Conservation (phyloP, 352 stramenopile genomes). For the Pythium aphanidermatum region DNA sequence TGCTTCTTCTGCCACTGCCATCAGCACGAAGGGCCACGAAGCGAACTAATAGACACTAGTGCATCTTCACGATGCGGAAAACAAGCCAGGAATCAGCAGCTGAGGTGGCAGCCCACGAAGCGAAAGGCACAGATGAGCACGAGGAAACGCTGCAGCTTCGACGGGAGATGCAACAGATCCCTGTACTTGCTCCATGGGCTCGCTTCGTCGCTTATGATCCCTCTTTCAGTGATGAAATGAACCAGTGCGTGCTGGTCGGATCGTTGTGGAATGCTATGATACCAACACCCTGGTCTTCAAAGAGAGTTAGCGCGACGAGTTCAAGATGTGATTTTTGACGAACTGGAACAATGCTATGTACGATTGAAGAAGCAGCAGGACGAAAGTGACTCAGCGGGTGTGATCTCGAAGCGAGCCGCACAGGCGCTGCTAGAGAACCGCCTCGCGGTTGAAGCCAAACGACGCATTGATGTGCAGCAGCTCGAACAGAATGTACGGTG, state of each 20-base stretch:
- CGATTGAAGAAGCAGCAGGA: conserved; percentile 37
- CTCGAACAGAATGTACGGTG: conserved; percentile 38
- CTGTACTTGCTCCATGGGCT: conserved; percentile 43
- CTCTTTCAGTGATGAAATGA: conserved; percentile 42
- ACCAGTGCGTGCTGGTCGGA: conserved; percentile 19
- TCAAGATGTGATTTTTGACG: conserved; percentile 30
- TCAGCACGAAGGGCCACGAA: too few relatives aligned
- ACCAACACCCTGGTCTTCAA: not conserved
- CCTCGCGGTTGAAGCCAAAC: conserved; percentile 61
- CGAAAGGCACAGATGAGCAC: not conserved
- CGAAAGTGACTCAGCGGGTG: conserved; percentile 32
- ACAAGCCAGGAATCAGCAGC: not conserved
- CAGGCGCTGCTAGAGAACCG: conserved; percentile 45
- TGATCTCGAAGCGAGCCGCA: conserved; percentile 34
- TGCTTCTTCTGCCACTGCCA: too few relatives aligned
- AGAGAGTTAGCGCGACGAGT: conserved; percentile 42
- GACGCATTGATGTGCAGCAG: conserved; percentile 33
- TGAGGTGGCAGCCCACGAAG: not conserved
- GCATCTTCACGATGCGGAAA: not conserved
- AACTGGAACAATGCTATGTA: conserved; percentile 32
- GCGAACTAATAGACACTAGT: too few relatives aligned
- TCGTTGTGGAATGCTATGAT: not conserved
- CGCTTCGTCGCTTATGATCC: conserved; percentile 32
- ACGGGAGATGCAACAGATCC: conserved; percentile 24
- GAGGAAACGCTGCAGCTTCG: conserved; percentile 1